Evolutionary conservation across 2,329 filamentous ascomycete genomes (phyloP), one percentile per base, ranked within the genome.

Genomic region (Zymoseptoria crescenta): DNA sequence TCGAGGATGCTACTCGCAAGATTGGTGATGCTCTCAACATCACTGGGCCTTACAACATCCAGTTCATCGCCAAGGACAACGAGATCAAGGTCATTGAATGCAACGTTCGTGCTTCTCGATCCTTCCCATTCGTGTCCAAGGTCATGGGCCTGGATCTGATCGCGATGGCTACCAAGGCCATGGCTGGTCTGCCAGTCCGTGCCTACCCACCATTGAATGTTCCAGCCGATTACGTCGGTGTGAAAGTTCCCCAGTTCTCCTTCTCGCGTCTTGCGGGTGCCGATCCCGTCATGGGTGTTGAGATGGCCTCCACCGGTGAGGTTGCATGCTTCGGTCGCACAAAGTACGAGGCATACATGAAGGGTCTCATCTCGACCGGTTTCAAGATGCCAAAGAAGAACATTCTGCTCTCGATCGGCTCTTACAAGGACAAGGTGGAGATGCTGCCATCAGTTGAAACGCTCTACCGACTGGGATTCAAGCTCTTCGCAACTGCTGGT

Each of bases 31-130:
- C 94, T 16, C 83, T 97, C 60, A 96, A 97, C 73, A 88, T 99
- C 58, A 97, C 94, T 49, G 94, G 94, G 54, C 94, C 94, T 21
- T 96, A 88, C 83, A 99, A 99, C 77, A 99, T 99, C 64, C 94
- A 99, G 74, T 97, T 99, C 79, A 99, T 99, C 70, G 94, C 94
- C 69, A 97, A 97, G 80, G 92, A 97, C 74, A 97, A 97, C 74
- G 93, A 97, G 67, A 97, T 99, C 81, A 97, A 97, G 81, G 94
- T 99, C 66, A 99, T 99, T 65, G 94, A 99, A 78, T 97, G 94
- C 77, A 99, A 99, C 70, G 94, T 97, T 61, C 87, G 94, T 64
- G 94, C 94, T 16, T 96, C 94, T 52, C 85, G 94, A 65, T 97
- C 93, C 0, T 96, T 96, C 82, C 94, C 94, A 62, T 99, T 99